A percentile compares a stretch with the other conserved stretches of the same genome.
Conservation (phyloP, 495 filamentous ascomycete genomes). For the Arthonia radiata region DNA sequence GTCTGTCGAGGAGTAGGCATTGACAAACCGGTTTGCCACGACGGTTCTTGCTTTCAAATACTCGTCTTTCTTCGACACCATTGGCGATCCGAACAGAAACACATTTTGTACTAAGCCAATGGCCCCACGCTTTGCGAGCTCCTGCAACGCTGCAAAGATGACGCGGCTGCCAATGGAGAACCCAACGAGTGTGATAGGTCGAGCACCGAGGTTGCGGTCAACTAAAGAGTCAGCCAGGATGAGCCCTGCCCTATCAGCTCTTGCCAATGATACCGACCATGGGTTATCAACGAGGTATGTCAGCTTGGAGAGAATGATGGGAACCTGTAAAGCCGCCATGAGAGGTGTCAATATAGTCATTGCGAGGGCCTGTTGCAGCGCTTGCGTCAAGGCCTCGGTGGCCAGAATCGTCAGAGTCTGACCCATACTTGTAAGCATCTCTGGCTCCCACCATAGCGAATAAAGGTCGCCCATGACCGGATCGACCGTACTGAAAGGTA, state of each 20-base stretch:
- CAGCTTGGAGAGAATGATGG: constrained; percentile 79
- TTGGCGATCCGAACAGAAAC: constrained; percentile 76
- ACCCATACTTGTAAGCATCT: constrained; percentile 93
- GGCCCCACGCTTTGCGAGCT: constrained; percentile 72
- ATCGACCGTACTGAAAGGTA: constrained; percentile 89
- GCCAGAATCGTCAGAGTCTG: constrained; percentile 95
- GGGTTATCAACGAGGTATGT: constrained; percentile 96
- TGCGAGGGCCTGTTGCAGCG: constrained; percentile 83
- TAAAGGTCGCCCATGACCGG: constrained; percentile 97
- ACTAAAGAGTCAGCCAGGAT: constrained; percentile 89
- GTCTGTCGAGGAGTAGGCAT: constrained; percentile 81
- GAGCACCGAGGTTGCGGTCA: constrained; percentile 70
- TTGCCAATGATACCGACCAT: constrained; percentile 81
- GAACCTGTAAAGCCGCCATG: constrained; percentile 85
- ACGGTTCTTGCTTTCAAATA: constrained; percentile 58
- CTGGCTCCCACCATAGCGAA: constrained; percentile 92
- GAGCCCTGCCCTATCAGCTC: constrained; percentile 68
- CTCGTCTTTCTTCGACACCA: constrained; percentile 82
- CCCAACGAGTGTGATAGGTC: constrained; percentile 85
- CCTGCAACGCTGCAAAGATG: constrained; percentile 76
- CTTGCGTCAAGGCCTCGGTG: constrained; percentile 92
- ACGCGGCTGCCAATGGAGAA: constrained; percentile 84
- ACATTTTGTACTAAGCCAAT: constrained; percentile 84
- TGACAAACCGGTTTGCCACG: constrained; percentile 76
- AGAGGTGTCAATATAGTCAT: constrained; percentile 67